Evolutionary conservation across 2,329 filamentous ascomycete species (phyloP).

Genomic region (Phialophora chinensis): DNA sequence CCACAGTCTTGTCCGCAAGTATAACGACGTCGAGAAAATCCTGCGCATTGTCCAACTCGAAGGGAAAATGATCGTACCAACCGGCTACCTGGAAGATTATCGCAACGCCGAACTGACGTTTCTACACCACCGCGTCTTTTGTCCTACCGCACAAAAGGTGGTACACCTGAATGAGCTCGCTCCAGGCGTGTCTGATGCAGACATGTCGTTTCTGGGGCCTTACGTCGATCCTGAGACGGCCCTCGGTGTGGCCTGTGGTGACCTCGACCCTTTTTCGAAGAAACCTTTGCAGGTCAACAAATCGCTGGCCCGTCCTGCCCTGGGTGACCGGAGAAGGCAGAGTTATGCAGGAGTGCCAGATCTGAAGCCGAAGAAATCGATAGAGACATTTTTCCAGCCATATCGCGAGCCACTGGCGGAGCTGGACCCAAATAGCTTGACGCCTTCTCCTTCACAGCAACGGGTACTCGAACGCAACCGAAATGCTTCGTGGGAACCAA

Average conservation of each 20-base stretch:
- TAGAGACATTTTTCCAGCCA: constrained; percentile 69
- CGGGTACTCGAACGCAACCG: constrained; percentile 61
- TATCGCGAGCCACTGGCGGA: constrained; percentile 69
- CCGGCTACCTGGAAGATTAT: constrained; percentile 81
- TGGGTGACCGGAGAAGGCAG: constrained; percentile 48
- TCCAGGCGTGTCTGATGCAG: constrained; percentile 66
- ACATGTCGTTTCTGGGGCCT: constrained; percentile 81
- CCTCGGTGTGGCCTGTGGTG: constrained; percentile 75
- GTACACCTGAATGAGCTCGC: constrained; percentile 76
- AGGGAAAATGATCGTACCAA: constrained; percentile 79
- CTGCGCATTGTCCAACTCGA: constrained; percentile 86
- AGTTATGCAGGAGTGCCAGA: constrained; percentile 55
- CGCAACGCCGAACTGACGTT: constrained; percentile 90
- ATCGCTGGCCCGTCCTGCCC: constrained; percentile 43
- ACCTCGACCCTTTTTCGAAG: constrained; percentile 73
- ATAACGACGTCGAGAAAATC: constrained; percentile 84
- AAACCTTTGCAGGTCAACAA: constrained; percentile 41
- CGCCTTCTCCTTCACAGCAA: constrained; percentile 69
- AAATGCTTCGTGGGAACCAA: constrained; percentile 61
- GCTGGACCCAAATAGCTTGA: constrained; percentile 70
- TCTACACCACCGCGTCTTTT: constrained; percentile 92
- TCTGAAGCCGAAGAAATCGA: constrained; percentile 65
- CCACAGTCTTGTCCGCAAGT: constrained; percentile 84
- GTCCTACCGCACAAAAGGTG: constrained; percentile 71
- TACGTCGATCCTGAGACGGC: constrained; percentile 73